Conservation (phyloP, 108 stramenopile species). For the Cyclotella kingstonii region DNA sequence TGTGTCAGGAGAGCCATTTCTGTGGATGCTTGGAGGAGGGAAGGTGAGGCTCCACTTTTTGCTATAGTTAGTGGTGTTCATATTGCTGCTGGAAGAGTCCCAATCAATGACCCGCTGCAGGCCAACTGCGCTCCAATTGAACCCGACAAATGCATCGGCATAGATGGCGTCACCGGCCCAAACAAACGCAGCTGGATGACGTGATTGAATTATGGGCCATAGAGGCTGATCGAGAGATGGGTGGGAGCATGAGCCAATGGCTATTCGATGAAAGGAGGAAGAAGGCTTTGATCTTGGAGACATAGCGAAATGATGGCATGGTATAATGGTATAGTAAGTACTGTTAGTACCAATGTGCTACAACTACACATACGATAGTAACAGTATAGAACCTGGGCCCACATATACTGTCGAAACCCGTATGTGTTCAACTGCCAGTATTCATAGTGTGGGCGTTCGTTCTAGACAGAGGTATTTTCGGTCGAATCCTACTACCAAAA, state of each 20-base stretch:
- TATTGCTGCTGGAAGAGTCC: not conserved
- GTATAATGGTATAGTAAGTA: too few species aligned
- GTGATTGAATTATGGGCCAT: slow-evolving; percentile 61
- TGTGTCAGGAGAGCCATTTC: slow-evolving; percentile 49
- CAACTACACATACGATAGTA: too few species aligned
- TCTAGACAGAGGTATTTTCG: too few species aligned
- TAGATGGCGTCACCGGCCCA: slow-evolving; percentile 90
- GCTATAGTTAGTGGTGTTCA: not conserved
- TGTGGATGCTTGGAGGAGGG: slow-evolving; percentile 46
- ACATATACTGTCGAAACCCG: too few species aligned
- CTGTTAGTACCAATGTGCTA: too few species aligned
- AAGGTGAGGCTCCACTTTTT: slow-evolving; percentile 35
- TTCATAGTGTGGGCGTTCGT: too few species aligned
- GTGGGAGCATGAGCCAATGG: slow-evolving; percentile 78
- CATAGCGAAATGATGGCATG: slow-evolving; percentile 1
- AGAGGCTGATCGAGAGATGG: slow-evolving; percentile 67
- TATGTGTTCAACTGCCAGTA: too few species aligned
- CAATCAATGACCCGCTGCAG: not conserved
- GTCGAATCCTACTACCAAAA: too few species aligned
- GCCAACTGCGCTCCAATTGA: slow-evolving; percentile 30
- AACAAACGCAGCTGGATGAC: slow-evolving; percentile 69
- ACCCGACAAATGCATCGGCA: slow-evolving; percentile 44
- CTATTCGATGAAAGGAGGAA: slow-evolving; percentile 54
- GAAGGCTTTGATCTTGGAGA: too few species aligned
- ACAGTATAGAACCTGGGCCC: too few species aligned